These are phyloP conservation scores for Coprinopsis cinerea DNA, from an alignment of 768 basidiomycete species.

Conservation along the genomic window DNA sequence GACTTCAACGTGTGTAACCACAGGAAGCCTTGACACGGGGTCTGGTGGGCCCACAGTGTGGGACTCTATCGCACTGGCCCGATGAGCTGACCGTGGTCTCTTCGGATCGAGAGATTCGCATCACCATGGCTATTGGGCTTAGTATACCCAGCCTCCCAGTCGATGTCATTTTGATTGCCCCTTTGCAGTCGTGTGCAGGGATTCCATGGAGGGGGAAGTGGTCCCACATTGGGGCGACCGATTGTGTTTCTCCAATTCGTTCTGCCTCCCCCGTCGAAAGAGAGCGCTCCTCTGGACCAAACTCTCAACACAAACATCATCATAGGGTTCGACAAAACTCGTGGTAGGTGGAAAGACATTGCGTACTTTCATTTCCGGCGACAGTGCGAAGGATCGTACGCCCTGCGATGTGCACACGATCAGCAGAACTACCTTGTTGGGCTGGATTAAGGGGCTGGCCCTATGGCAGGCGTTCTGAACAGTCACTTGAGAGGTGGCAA, in stretches of 20 bases:
- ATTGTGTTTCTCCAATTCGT: no score
- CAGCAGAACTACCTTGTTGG: neutral
- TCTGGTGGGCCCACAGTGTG: neutral
- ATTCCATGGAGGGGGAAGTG: no score
- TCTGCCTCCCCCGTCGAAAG: no score
- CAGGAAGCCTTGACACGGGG: no score
- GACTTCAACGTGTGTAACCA: constrained; percentile 65
- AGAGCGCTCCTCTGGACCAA: no score
- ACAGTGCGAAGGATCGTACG: constrained; percentile 62
- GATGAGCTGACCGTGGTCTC: constrained; percentile 68
- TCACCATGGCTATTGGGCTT: constrained; percentile 84
- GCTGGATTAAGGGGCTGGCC: constrained; percentile 30
- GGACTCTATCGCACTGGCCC: constrained; percentile 43
- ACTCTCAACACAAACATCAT: no score
- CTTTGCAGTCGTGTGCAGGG: constrained; percentile 82
- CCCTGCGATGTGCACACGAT: constrained; percentile 50
- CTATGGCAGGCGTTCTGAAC: constrained; percentile 60
- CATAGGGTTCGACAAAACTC: no score
- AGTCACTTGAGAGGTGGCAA: constrained; percentile 24
- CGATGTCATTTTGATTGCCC: constrained; percentile 88
- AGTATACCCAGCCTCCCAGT: constrained; percentile 71
- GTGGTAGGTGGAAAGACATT: neutral
- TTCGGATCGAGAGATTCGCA: constrained; percentile 71
- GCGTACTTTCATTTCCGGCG: constrained; percentile 53
- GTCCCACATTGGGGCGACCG: no score